phyloP scores from a whole-genome alignment of 768 basidiomycete genomes.

The Amanita rimosa region DNA sequence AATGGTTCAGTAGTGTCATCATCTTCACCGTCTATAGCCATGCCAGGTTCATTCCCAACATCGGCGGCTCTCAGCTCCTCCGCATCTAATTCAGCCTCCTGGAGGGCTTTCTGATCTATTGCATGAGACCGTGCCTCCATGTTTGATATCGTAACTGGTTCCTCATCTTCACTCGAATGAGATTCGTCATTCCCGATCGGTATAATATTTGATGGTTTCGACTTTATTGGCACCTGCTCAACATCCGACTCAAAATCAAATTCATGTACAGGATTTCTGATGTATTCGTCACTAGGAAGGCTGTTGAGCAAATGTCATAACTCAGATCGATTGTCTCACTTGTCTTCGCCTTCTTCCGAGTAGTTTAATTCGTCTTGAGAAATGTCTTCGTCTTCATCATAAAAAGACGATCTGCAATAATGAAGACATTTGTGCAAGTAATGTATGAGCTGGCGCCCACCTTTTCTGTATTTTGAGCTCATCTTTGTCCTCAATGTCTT shows the following conservation, averaged over 20 bases:
- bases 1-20: slow-evolving; percentile 39
- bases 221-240: slow-evolving; percentile 38
- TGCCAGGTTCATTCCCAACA: slow-evolving; percentile 30
- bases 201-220: slow-evolving; percentile 38
- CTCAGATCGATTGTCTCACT: slow-evolving; percentile 16
- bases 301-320: not conserved
- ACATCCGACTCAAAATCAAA: slow-evolving; percentile 57
- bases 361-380: slow-evolving; percentile 40
- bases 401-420: slow-evolving; percentile 29
- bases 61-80: slow-evolving; percentile 54
- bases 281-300: slow-evolving; percentile 32
- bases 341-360: slow-evolving; percentile 34
- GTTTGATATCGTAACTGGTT: slow-evolving; percentile 60
- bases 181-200: slow-evolving; percentile 34
- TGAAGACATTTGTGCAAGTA: slow-evolving; percentile 5
- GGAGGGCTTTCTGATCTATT: slow-evolving; percentile 54
- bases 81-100: slow-evolving; percentile 57
- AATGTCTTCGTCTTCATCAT: slow-evolving; percentile 21
- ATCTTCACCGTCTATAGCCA: slow-evolving; percentile 23
- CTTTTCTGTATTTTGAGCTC: slow-evolving; percentile 27
- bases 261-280: slow-evolving; percentile 41
- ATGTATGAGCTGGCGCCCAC: slow-evolving; percentile 8
- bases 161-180: slow-evolving; percentile 34
- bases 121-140: slow-evolving; percentile 77
- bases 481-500: slow-evolving; percentile 42